A percentile compares a stretch with the other conserved stretches of the same genome.
phyloP scores from a whole-genome alignment of 192 early-diverging fungal genomes.

The Chytriomyces sp. region DNA sequence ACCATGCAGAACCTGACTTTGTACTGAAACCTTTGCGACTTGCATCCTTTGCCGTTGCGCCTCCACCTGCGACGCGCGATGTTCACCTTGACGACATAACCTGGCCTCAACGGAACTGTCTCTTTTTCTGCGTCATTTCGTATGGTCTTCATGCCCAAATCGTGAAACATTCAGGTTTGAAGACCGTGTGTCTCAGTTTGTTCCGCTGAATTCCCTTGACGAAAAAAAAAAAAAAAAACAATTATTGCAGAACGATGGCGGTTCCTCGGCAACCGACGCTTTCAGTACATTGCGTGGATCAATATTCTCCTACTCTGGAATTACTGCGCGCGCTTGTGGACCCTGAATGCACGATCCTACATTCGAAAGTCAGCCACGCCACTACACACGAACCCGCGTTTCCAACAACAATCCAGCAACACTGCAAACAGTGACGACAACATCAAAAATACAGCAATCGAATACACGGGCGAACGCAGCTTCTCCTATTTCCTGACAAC shows the following conservation, averaged over 20 bases:
- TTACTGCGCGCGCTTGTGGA: slow-evolving; percentile 6
- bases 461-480: background rate
- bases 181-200: slow-evolving; percentile 26
- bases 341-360: slow-evolving; percentile 10
- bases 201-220: background rate
- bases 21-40: background rate
- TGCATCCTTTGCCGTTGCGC: background rate
- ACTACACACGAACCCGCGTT: too few species aligned
- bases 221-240: background rate
- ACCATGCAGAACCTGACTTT: background rate
- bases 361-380: too few species aligned
- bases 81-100: slow-evolving; percentile 1
- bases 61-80: slow-evolving; percentile 5
- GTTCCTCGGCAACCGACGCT: background rate
- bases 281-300: slow-evolving; percentile 1
- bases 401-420: too few species aligned
- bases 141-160: slow-evolving; percentile 41
- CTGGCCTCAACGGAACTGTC: slow-evolving; percentile 13
- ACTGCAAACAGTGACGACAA: too few species aligned
- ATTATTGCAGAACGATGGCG: background rate
- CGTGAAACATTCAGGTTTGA: slow-evolving; percentile 28
- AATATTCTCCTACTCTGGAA: slow-evolving; percentile 16
- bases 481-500: slow-evolving; percentile 1
- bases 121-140: slow-evolving; percentile 37
- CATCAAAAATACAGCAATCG: background rate